Conservation (phyloP, 257 asterid genomes). For the Fraxinus quadrangulata region DNA sequence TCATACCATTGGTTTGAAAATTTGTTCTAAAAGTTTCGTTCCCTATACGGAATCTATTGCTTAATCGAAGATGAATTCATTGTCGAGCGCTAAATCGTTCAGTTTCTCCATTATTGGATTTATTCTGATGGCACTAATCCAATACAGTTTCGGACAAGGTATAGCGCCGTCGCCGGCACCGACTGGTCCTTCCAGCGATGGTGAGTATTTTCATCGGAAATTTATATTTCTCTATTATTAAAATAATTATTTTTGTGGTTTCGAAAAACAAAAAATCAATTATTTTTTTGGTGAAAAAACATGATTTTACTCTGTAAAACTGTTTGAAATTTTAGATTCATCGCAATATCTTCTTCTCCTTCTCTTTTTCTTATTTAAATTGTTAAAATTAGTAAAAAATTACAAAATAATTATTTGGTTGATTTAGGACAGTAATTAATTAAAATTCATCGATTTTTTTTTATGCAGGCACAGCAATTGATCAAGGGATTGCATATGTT, state of each 20-base stretch:
- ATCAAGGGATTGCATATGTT: constrained; percentile 69
- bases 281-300: neutral
- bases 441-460: neutral
- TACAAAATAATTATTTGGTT: neutral
- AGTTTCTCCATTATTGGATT: constrained; percentile 33
- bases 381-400: neutral
- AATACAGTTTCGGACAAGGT: constrained; percentile 38
- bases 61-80: constrained; percentile 30
- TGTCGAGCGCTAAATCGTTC: constrained; percentile 21
- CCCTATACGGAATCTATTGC: neutral
- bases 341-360: neutral
- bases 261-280: no score
- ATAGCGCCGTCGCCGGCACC: constrained; percentile 51
- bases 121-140: constrained; percentile 35
- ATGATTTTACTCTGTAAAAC: neutral
- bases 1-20: neutral
- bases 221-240: neutral
- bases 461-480: constrained; percentile 57
- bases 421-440: neutral
- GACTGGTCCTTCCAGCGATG: constrained; percentile 40
- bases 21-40: neutral
- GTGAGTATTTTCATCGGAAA: constrained; percentile 30
- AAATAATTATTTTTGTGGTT: neutral
- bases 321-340: neutral
- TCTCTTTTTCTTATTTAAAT: neutral